Evolutionary conservation across 352 stramenopile genomes (phyloP).

Genomic region (Detonula confervacea): DNA sequence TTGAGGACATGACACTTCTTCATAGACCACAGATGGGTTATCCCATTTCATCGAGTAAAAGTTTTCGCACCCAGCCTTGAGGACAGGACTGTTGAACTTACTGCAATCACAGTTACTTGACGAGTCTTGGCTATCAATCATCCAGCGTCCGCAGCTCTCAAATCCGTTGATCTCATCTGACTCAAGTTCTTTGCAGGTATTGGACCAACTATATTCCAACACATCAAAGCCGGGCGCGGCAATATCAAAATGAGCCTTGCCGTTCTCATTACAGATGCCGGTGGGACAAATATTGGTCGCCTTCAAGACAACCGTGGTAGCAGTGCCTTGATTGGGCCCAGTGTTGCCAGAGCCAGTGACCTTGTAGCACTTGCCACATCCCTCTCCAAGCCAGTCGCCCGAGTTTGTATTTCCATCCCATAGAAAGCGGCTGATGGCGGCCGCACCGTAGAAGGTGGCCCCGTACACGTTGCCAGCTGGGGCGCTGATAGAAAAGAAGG

Average conservation of each 20-base stretch:
- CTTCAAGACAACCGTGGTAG: conserved; percentile 58
- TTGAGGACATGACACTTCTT: conserved; percentile 56
- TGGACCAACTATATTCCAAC: conserved; percentile 25
- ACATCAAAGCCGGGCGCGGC: conserved; percentile 64
- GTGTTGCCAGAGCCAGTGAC: conserved; percentile 46
- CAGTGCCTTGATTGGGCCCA: conserved; percentile 14
- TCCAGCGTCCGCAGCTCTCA: conserved; percentile 35
- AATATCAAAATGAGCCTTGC: conserved; percentile 60
- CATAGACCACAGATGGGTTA: conserved; percentile 54
- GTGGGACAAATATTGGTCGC: conserved; percentile 58
- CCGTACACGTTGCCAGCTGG: conserved; percentile 45
- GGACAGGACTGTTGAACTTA: conserved; percentile 41
- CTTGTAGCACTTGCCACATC: conserved; percentile 64
- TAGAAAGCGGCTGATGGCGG: conserved; percentile 46
- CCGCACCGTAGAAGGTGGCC: conserved; percentile 59
- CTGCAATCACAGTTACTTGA: conserved; percentile 42
- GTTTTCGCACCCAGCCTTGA: conserved; percentile 57
- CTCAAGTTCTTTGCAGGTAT: conserved; percentile 32
- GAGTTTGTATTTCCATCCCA: conserved; percentile 27
- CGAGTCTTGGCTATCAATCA: conserved; percentile 28
- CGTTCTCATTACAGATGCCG: conserved; percentile 17
- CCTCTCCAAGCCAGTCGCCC: conserved; percentile 35
- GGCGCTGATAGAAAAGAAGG: too few relatives aligned
- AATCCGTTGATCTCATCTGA: conserved; percentile 41
- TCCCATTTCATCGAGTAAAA: conserved; percentile 58